Percentiles rank a stretch among this genome's conserved stretches.
phyloP scores from a whole-genome alignment of 2,329 filamentous ascomycete species.

The Neopestalotiopsis sp. region DNA sequence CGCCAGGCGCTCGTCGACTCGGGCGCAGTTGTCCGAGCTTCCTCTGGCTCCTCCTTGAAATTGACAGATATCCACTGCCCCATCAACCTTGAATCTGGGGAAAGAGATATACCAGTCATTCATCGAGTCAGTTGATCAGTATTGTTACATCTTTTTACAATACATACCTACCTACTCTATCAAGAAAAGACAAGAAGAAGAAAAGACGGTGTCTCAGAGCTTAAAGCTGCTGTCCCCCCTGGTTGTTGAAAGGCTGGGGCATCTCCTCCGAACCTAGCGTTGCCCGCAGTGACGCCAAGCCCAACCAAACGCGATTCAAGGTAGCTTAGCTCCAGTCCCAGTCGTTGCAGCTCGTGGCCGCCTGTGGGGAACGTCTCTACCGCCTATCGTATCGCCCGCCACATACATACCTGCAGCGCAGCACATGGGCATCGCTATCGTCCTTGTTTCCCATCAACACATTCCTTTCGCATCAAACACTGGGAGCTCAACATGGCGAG shows the following conservation, averaged over 20 bases:
- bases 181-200: background rate
- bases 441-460: background rate
- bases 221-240: background rate
- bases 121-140: background rate
- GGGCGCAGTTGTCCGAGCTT: background rate
- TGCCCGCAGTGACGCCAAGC: conserved; percentile 18
- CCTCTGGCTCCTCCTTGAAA: background rate
- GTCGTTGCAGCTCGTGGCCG: conserved; percentile 15
- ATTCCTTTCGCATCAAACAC: background rate
- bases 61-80: background rate
- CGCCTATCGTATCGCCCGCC: background rate
- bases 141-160: background rate
- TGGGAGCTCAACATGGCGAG: conserved; percentile 9
- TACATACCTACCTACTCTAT: background rate
- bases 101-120: background rate
- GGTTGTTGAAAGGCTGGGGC: background rate
- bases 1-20: background rate
- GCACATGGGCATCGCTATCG: background rate
- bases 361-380: conserved; percentile 12
- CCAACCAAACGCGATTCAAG: conserved; percentile 6
- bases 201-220: background rate
- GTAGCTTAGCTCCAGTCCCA: conserved; percentile 1
- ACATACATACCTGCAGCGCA: background rate
- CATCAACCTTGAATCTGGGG: background rate
- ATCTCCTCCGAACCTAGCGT: background rate